Evolutionary conservation across 768 basidiomycete species (phyloP).

Genomic region (Lanmaoa pseudosensibilis): DNA sequence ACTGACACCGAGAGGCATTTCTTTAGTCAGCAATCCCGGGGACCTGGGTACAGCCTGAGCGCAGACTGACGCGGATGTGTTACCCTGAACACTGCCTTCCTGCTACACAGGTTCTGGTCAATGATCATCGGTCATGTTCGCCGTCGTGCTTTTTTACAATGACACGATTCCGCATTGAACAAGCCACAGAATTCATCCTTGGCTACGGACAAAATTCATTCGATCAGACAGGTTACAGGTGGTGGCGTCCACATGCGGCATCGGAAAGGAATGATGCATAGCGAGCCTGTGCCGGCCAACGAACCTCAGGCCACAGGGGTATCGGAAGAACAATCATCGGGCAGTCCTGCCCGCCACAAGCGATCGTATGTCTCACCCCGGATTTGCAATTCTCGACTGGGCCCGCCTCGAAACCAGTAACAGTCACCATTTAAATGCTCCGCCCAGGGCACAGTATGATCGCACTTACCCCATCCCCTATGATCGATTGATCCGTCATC

Average conservation of each 20-base stretch:
- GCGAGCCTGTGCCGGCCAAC: neutral
- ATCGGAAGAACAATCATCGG: neutral
- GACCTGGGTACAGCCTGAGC: no score
- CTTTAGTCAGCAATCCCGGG: neutral
- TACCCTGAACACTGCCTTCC: conserved; percentile 10
- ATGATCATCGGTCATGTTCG: neutral
- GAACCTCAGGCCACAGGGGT: neutral
- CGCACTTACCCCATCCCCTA: neutral
- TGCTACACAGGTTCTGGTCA: neutral
- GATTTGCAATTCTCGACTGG: neutral
- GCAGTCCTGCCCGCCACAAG: neutral
- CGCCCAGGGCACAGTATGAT: neutral
- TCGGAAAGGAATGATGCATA: neutral
- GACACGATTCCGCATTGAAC: neutral
- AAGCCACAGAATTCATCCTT: neutral
- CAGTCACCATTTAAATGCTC: neutral
- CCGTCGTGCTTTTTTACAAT: neutral
- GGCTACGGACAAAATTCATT: neutral
- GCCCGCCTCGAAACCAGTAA: neutral
- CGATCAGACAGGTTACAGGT: neutral
- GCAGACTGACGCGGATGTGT: neutral
- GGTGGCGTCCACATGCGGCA: neutral
- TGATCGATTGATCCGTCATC: neutral
- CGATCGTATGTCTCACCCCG: neutral
- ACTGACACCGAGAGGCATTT: neutral